Base-by-base conservation (phyloP, 257 asterid genomes). In the Voacanga thouarsii region DNA sequence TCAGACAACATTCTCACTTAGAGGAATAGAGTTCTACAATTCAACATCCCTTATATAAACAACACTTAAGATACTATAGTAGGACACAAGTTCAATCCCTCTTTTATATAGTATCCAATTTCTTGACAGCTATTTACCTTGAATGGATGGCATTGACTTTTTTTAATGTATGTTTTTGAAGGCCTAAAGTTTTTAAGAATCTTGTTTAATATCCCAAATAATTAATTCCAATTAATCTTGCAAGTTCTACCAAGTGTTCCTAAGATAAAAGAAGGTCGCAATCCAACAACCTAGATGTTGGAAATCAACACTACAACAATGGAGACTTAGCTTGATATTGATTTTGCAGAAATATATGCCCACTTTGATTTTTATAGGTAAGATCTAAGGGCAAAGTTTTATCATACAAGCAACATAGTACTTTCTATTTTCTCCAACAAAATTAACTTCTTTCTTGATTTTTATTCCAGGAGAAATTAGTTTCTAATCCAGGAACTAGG, bases 241-340 rank as follows among this genome's bases (percentile, higher is more conserved):
- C 83, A 92, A 96, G 87, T 85, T 80, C 71, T 92, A 78, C 87
- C 83, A 6, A 92, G 96, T 21, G 96, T 92, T 78, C 64, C 91
- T 47, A 89, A 86, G 77, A 92, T 88, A 60, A 89, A 82, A 77
- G 95, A 88, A 50, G 90, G 95, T 23, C 83, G 81, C 63, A 92
- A 92, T 86, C 97, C 97, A 49, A 96, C 97, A 39, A 92, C 97
- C 7, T 92, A 96, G 97, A 89, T 92, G 97, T 80, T 92, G 83
- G 97, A 92, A 1, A 83, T 92, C 72, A 92, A 77, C 72, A 81
- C 96, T 6, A 44, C 87, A 14, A 79, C 95, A 11, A 85, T 71
- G 72, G 97, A 92, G 75, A 74, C 85, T 60, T 93, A 89, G 78
- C 89, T 89, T 21, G 90, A 78, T 39, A 85, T 89, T 24, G 96